Evolutionary conservation across 2,329 filamentous ascomycete species (phyloP), one percentile per base, ranked within the genome.

Genomic region (Leptosphaerulina australis): DNA sequence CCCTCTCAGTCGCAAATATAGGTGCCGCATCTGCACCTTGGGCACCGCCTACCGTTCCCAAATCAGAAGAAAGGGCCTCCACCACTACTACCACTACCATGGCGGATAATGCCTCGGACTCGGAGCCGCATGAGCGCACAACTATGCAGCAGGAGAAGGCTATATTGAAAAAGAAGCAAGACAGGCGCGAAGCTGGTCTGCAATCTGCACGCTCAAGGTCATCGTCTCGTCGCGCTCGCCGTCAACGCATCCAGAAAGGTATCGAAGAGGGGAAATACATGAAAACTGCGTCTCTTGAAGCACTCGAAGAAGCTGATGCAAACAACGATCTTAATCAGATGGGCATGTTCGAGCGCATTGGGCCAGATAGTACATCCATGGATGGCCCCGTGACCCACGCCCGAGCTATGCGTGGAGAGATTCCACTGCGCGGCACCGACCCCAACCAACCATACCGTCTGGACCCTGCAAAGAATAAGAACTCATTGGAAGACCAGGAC

Each of bases 341-440:
- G 74, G 74, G 77, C 50, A 76, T 78, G 22, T 82, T 83, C 55
- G 79, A 83, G 64, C 77, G 77, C 35, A 82, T 83, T 56, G 80
- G 80, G 6, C 79, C 79, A 9, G 79, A 82, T 55, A 77, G 74
- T 61, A 81, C 81, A 35, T 79, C 75, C 43, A 83, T 83, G 81
- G 76, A 80, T 53, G 81, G 80, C 1, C 80, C 81, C 4, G 81
- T 83, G 24, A 82, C 81, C 14, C 72, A 79, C 45, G 79, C 81
- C 11, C 70, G 80, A 31, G 80, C 80, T 28, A 74, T 78, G 74
- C 68, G 81, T 54, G 80, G 80, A 21, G 80, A 83, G 65, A 81
- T 83, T 47, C 80, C 81, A 3, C 74, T 81, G 70, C 71, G 80
- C 40, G 77, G 77, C 11, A 76, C 76, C 26, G 76, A 81, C 56